Evolutionary conservation across 352 stramenopile genomes (phyloP).

Genomic region (Phytopythium sindhum): DNA sequence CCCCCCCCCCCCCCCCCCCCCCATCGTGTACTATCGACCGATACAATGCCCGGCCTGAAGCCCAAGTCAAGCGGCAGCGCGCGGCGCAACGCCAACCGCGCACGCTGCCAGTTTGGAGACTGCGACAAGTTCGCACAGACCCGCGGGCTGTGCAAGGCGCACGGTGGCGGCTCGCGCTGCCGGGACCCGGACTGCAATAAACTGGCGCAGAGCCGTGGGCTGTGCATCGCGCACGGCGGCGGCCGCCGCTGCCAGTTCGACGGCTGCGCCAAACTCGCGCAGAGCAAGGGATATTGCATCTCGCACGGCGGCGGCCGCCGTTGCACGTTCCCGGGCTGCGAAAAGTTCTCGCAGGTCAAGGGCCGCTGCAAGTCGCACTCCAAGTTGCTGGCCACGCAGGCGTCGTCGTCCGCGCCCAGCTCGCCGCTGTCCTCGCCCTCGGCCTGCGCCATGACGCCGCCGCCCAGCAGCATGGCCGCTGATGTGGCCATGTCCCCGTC

Average conservation of each 20-base stretch:
- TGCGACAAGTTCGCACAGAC: constrained; percentile 88
- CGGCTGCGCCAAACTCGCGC: constrained; percentile 66
- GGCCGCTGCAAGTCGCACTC: constrained; percentile 85
- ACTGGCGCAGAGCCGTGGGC: constrained; percentile 66
- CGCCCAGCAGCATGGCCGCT: constrained; percentile 11
- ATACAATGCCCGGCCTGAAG: constrained; percentile 22
- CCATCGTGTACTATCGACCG: too few relatives aligned
- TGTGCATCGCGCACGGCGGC: constrained; percentile 80
- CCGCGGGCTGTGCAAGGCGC: constrained; percentile 75
- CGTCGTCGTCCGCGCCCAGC: constrained; percentile 11
- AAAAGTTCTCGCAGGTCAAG: constrained; percentile 89
- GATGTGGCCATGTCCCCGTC: constrained; percentile 22
- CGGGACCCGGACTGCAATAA: constrained; percentile 77
- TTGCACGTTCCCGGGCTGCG: constrained; percentile 67
- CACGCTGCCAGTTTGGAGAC: constrained; percentile 61
- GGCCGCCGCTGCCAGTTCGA: constrained; percentile 72
- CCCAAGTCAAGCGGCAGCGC: constrained; percentile 18
- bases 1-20: too few relatives aligned
- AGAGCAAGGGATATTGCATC: constrained; percentile 82
- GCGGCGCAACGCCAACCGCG: constrained; percentile 66
- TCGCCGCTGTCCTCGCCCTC: constrained; percentile 16
- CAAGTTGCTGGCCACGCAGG: constrained; percentile 44
- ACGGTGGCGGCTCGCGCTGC: constrained; percentile 79
- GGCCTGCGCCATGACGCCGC: constrained; percentile 22
- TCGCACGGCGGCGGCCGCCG: constrained; percentile 74